Conservation (phyloP, 1,139 yeast genomes). For the Hansenula sp. region DNA sequence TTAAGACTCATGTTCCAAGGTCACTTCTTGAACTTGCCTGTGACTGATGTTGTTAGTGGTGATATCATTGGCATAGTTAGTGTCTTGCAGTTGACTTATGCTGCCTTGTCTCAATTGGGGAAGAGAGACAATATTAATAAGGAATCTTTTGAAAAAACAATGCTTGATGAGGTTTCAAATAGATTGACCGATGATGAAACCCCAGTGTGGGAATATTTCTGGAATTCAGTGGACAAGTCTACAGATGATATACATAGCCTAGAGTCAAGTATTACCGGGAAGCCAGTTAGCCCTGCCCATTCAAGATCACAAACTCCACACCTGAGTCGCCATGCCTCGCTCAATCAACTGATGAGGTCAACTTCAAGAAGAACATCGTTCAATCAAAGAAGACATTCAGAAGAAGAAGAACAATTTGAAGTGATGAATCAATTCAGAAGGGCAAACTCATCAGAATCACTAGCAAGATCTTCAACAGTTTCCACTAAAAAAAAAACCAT, state of each 20-base stretch:
- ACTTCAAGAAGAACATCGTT: conserved; percentile 18
- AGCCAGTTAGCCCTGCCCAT: conserved; percentile 8
- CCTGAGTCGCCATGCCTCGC: conserved; percentile 16
- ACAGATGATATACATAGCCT: conserved; percentile 22
- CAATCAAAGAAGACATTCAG: conserved; percentile 10
- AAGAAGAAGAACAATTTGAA: conserved; percentile 5
- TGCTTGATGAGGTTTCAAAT: conserved; percentile 21
- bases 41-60: conserved; percentile 24
- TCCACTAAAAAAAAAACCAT: conserved; percentile 16
- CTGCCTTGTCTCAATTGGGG: conserved; percentile 30
- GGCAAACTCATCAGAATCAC: conserved; percentile 18
- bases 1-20: conserved; percentile 40
- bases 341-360: conserved; percentile 13
- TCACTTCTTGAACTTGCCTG: conserved; percentile 36
- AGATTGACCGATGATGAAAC: conserved; percentile 24
- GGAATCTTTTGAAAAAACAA: conserved; percentile 19
- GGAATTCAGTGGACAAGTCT: conserved; percentile 33
- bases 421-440: conserved; percentile 9
- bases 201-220: conserved; percentile 36
- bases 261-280: conserved; percentile 16
- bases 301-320: conserved; percentile 17
- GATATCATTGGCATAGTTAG: conserved; percentile 35
- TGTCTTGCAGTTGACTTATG: conserved; percentile 35
- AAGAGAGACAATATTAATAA: conserved; percentile 21
- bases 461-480: conserved; percentile 15